Evolutionary conservation across 192 early-diverging fungal genomes (phyloP), one percentile per base, ranked within the genome.

Genomic region (Thoreauomyces humboldtii): DNA sequence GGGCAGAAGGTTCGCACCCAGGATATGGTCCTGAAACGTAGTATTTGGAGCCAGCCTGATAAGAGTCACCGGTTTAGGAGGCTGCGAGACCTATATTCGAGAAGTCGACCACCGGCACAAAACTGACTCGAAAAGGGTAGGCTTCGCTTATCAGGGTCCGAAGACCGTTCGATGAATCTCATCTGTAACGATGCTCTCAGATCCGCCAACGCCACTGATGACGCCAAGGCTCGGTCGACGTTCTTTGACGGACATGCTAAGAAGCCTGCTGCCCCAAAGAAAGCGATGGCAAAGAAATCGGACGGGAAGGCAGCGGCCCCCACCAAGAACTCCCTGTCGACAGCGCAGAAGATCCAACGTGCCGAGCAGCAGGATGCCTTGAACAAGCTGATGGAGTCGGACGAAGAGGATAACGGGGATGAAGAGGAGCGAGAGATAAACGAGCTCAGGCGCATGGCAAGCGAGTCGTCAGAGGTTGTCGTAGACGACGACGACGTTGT

Each of bases 191-290:
- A 17, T 38, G 2, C 17, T 45, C 38, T 14, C 31, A 57, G 55
- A 36, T 57, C 55, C 5, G 7, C 32, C 6, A 57, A 34, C 4
- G 31, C 55, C 4, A n/a, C n/a, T n/a, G 43, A 44, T 2, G 24
- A n/a, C n/a, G 21, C 28, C 34, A 65, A 65, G 15, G 28, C 19
- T 2, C 58, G 59, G 37, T 17, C 55, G 11, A 36, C 65, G n/a
- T 67, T 67, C 45, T 67, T 67, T 34, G 56, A 67, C 44, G 46
- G 43, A 21, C 38, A 59, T 21, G 56, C 41, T 7, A 57, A 67
- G 25, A 45, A 59, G 29, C 22, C 52, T 21, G 37, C 53, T 5
- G 14, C 7, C 17, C 37, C 57, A 17, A 59, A 59, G 24, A 41
- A 59, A 35, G 37, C 6, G n/a, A 19, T 15, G 5, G 34, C 32